Conservation (phyloP, 768 basidiomycete species). For the Phylloporus scabripes region DNA sequence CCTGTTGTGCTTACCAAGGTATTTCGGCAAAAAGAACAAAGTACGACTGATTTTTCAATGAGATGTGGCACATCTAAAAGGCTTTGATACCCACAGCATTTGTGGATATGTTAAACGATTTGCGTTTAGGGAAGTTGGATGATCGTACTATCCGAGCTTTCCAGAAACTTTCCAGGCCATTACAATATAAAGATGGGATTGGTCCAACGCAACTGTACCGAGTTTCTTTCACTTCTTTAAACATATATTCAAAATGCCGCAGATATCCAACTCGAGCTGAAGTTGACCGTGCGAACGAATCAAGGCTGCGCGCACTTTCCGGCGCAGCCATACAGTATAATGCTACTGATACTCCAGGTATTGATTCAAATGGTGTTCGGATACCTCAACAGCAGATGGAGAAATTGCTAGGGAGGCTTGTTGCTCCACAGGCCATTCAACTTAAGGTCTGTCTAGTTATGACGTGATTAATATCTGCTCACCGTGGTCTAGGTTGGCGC, state of each 20-base stretch:
- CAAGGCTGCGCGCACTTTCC: slow-evolving; percentile 42
- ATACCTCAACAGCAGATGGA: slow-evolving; percentile 37
- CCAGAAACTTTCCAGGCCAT: slow-evolving; percentile 46
- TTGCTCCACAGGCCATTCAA: slow-evolving; percentile 44
- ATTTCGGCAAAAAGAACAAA: slow-evolving; percentile 83
- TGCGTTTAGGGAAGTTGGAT: slow-evolving; percentile 70
- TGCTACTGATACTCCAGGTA: slow-evolving; percentile 43
- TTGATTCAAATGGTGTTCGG: slow-evolving; percentile 38
- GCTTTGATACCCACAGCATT: slow-evolving; percentile 41
- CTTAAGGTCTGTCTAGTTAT: slow-evolving; percentile 40
- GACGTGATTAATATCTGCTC: not conserved
- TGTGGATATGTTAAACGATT: slow-evolving; percentile 80
- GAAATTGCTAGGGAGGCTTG: slow-evolving; percentile 51
- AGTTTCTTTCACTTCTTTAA: not conserved
- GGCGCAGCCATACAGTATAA: slow-evolving; percentile 36
- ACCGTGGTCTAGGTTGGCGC: slow-evolving; percentile 54
- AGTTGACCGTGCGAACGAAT: slow-evolving; percentile 64
- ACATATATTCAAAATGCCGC: not conserved
- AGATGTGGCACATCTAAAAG: not conserved
- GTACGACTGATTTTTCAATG: slow-evolving; percentile 29
- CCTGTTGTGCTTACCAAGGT: slow-evolving; percentile 63
- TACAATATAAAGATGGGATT: slow-evolving; percentile 66
- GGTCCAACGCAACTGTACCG: slow-evolving; percentile 77
- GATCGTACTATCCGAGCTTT: slow-evolving; percentile 44
- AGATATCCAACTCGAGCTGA: slow-evolving; percentile 69